Percentiles rank a stretch among this genome's conserved stretches.
These are phyloP conservation scores for Plasmopara muralis DNA, from an alignment of 352 stramenopile genomes.

Conservation along the genomic window DNA sequence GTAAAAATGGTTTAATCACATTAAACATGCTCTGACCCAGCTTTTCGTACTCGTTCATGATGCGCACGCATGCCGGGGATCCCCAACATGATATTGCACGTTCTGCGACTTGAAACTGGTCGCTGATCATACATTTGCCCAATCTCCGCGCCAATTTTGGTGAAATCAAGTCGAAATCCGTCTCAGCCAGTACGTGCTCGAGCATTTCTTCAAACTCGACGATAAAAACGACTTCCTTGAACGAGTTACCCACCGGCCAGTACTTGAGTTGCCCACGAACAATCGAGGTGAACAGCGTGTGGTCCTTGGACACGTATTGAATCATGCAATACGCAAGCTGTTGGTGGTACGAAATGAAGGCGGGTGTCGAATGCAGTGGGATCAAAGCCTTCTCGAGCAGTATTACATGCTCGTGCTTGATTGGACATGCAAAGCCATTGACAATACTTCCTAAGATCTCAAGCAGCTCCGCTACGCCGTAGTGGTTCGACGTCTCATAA, in stretches of 20 bases:
- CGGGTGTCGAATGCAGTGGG: slow-evolving; percentile 76
- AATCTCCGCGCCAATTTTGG: slow-evolving; percentile 51
- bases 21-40: slow-evolving; percentile 79
- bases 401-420: slow-evolving; percentile 86
- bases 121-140: slow-evolving; percentile 71
- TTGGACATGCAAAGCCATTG: slow-evolving; percentile 84
- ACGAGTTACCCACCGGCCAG: slow-evolving; percentile 82
- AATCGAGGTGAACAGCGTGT: slow-evolving; percentile 79
- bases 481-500: slow-evolving; percentile 88
- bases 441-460: slow-evolving; percentile 87
- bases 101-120: slow-evolving; percentile 83
- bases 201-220: slow-evolving; percentile 86
- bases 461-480: slow-evolving; percentile 81
- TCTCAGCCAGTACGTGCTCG: slow-evolving; percentile 76
- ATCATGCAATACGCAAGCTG: slow-evolving; percentile 88
- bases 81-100: slow-evolving; percentile 80
- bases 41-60: slow-evolving; percentile 89
- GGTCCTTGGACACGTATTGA: slow-evolving; percentile 86
- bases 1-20: slow-evolving; percentile 68
- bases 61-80: slow-evolving; percentile 67
- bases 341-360: slow-evolving; percentile 85
- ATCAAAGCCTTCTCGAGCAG: slow-evolving; percentile 80
- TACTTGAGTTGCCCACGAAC: slow-evolving; percentile 73
- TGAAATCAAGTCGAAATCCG: slow-evolving; percentile 66
- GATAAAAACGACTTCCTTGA: slow-evolving; percentile 87